A percentile compares a stretch with the other conserved stretches of the same genome.
Conservation (phyloP, 441 rosid genomes). For the Pelargonium cotyledonis region DNA sequence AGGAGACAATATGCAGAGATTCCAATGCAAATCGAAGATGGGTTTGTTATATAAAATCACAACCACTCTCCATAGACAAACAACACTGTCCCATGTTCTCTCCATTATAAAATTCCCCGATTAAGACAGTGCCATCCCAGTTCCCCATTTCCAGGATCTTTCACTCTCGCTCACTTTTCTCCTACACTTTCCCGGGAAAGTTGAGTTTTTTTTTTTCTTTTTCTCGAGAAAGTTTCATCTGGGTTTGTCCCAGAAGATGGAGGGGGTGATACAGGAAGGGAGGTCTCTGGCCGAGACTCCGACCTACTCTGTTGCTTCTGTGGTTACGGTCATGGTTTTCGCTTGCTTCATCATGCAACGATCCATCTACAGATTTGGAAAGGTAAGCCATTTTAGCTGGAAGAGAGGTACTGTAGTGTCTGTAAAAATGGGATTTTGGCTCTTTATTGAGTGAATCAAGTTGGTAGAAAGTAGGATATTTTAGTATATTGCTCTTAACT, state of each 20-base stretch:
- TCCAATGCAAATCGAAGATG: constrained; percentile 27
- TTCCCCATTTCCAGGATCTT: constrained; percentile 39
- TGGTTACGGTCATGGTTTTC: constrained; percentile 70
- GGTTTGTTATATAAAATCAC: constrained; percentile 20
- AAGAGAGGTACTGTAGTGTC: too few relatives aligned
- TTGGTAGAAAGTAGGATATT: too few relatives aligned
- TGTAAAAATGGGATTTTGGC: too few relatives aligned
- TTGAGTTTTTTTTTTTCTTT: neutral
- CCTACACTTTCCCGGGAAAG: constrained; percentile 8
- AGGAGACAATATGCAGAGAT: constrained; percentile 14
- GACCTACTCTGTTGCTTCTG: constrained; percentile 81
- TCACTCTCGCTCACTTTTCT: constrained; percentile 14
- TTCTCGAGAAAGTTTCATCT: constrained; percentile 12
- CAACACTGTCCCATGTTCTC: constrained; percentile 23
- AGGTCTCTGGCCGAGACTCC: constrained; percentile 97
- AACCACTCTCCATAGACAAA: constrained; percentile 12
- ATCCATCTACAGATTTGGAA: constrained; percentile 83
- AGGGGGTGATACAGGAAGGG: constrained; percentile 42
- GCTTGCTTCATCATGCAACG: constrained; percentile 71
- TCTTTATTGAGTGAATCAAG: too few relatives aligned
- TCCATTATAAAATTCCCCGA: neutral
- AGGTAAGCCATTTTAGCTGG: constrained; percentile 29
- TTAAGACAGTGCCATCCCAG: constrained; percentile 7
- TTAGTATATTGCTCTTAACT: neutral
- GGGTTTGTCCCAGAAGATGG: constrained; percentile 19